Conservation (phyloP, 2,329 filamentous ascomycete species). For the Trichoderma harzianum region DNA sequence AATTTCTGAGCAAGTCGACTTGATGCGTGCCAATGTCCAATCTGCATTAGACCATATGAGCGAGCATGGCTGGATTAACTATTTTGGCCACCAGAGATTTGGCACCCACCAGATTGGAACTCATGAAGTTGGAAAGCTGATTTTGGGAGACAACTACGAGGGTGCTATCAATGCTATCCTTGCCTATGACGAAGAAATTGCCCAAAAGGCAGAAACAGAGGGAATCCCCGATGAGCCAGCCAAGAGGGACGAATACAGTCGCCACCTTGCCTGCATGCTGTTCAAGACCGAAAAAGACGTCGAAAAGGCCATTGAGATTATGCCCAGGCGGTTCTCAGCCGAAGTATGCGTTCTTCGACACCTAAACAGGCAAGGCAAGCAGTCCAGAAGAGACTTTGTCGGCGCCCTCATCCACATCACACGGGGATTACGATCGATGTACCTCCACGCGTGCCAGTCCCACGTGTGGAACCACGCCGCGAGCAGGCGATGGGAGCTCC, state of each 20-base stretch:
- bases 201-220: constrained; percentile 42
- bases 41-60: constrained; percentile 64
- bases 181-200: constrained; percentile 62
- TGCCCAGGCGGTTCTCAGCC: constrained; percentile 79
- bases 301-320: constrained; percentile 58
- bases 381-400: constrained; percentile 64
- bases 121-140: constrained; percentile 77
- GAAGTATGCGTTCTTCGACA: constrained; percentile 78
- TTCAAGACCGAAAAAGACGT: constrained; percentile 63
- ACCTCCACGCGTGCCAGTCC: constrained; percentile 94
- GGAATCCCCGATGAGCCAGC: constrained; percentile 45
- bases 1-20: constrained; percentile 29
- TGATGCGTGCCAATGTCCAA: constrained; percentile 42
- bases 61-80: constrained; percentile 86
- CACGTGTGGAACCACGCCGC: constrained; percentile 88
- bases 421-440: constrained; percentile 83
- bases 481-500: constrained; percentile 73
- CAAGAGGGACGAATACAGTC: constrained; percentile 71
- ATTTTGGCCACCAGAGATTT: constrained; percentile 96
- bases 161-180: constrained; percentile 77
- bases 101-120: constrained; percentile 85
- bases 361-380: constrained; percentile 51
- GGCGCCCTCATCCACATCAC: constrained; percentile 79
- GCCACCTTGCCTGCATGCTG: constrained; percentile 72
- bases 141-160: constrained; percentile 77